Conservation (phyloP, 75 land plant genomes). For the Cryptomeria japonica region DNA sequence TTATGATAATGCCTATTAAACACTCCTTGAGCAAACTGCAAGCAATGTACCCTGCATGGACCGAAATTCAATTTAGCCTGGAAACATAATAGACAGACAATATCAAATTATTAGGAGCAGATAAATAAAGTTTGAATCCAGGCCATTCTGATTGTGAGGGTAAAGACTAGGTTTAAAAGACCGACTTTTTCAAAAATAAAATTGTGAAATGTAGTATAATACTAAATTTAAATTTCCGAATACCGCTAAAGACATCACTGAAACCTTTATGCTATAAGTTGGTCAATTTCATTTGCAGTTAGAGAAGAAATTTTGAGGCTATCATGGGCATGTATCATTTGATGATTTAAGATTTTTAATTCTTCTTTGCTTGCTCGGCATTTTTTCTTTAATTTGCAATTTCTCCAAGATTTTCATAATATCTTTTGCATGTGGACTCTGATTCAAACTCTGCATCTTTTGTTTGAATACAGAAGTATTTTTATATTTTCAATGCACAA, state of each 20-base stretch:
- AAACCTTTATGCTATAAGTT: neutral
- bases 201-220: neutral
- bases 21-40: constrained; percentile 1
- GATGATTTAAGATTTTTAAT: too few species aligned
- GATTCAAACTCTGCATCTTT: neutral
- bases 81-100: neutral
- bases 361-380: too few species aligned
- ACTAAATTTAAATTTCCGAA: neutral
- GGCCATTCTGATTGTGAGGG: neutral
- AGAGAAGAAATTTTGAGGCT: neutral
- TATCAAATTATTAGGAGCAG: neutral
- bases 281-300: neutral
- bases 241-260: neutral
- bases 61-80: neutral
- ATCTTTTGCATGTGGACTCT: neutral
- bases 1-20: neutral
- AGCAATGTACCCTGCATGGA: constrained; percentile 1
- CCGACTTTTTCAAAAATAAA: neutral
- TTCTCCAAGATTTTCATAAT: neutral
- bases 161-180: neutral
- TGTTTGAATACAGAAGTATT: neutral
- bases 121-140: neutral
- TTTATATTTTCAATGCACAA: neutral
- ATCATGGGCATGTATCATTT: neutral
- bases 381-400: neutral